Evolutionary conservation across 257 asterid species (phyloP).

Genomic region (Solanum lycopersicoides): DNA sequence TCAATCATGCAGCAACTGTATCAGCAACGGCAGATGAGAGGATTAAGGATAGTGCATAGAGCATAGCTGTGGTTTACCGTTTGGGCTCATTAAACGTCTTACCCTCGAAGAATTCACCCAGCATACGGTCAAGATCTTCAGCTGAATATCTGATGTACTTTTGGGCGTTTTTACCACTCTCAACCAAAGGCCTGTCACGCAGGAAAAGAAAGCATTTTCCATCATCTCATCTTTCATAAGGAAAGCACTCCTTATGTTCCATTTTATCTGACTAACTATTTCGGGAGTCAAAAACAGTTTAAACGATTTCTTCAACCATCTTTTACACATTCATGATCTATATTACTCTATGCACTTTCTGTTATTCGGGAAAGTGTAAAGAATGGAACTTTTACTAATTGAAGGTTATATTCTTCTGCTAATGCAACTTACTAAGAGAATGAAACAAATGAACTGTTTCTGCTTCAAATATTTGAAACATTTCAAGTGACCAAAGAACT

Average conservation of each 20-base stretch:
- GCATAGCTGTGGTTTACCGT: slow-evolving; percentile 31
- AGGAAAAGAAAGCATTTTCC: not conserved
- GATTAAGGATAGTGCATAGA: not conserved
- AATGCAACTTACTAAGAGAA: not conserved
- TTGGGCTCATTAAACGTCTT: slow-evolving; percentile 73
- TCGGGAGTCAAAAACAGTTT: not conserved
- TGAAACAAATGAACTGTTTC: not conserved
- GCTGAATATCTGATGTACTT: slow-evolving; percentile 89
- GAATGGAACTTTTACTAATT: not conserved
- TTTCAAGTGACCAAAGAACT: not conserved
- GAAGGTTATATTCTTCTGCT: not conserved
- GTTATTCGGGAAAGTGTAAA: not conserved
- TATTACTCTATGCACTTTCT: not conserved
- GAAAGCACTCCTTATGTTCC: not conserved
- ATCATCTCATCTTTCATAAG: not conserved
- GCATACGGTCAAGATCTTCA: slow-evolving; percentile 99
- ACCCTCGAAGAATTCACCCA: slow-evolving; percentile 95
- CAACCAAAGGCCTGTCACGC: slow-evolving; percentile 62
- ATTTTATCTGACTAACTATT: not conserved
- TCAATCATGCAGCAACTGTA: not conserved
- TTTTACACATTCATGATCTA: not conserved
- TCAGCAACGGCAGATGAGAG: not conserved
- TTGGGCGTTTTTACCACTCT: slow-evolving; percentile 83
- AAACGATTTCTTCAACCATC: not conserved
- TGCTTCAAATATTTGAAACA: not conserved